phyloP scores from a whole-genome alignment of 2,329 filamentous ascomycete species.

The Xylariomycetidae sp. region DNA sequence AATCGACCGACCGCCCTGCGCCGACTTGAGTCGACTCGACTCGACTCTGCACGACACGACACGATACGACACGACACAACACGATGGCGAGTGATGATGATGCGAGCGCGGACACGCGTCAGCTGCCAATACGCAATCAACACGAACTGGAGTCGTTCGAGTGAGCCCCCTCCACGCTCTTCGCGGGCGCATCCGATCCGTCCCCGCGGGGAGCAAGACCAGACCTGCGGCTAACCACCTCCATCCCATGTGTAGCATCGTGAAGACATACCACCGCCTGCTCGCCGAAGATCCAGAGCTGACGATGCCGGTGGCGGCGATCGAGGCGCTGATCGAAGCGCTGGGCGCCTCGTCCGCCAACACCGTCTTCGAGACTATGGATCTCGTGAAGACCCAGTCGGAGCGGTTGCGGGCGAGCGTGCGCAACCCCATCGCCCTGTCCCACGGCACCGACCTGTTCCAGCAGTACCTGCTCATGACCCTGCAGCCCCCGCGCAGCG shows the following conservation, averaged over 20 bases:
- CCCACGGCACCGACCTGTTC: conserved; percentile 92
- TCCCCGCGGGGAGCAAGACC: background rate
- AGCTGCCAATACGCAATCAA: conserved; percentile 21
- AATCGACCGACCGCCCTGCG: too few relatives aligned
- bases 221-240: background rate
- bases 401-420: conserved; percentile 70
- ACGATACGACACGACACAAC: background rate
- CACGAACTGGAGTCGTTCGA: conserved; percentile 24
- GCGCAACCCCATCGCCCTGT: conserved; percentile 83
- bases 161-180: conserved; percentile 9
- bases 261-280: conserved; percentile 47
- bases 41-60: too few relatives aligned
- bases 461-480: conserved; percentile 84
- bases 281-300: conserved; percentile 68
- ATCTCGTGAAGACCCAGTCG: conserved; percentile 73
- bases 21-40: too few relatives aligned
- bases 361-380: conserved; percentile 91
- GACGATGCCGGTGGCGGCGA: conserved; percentile 92
- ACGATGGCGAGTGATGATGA: conserved; percentile 15
- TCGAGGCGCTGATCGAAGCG: conserved; percentile 82
- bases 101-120: conserved; percentile 8
- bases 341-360: conserved; percentile 73
- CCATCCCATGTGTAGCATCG: conserved; percentile 37
- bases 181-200: background rate
- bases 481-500: conserved; percentile 47